These are phyloP conservation scores for Inosperma sp. DNA, from an alignment of 768 basidiomycete species.

Conservation along the genomic window DNA sequence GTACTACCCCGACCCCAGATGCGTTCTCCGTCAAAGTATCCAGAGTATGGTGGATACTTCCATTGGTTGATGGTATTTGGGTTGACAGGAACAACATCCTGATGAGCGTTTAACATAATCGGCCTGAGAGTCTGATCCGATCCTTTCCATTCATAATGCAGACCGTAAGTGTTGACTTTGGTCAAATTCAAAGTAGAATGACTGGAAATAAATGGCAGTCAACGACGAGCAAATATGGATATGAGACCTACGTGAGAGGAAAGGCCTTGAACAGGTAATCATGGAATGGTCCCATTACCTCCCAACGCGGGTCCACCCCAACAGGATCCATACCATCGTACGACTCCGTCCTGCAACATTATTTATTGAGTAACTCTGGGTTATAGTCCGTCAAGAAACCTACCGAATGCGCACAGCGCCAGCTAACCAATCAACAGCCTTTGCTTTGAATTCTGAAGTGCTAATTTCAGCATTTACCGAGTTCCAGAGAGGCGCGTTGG, in stretches of 20 bases:
- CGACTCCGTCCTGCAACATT: conserved; percentile 48
- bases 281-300: conserved; percentile 49
- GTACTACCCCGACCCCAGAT: conserved; percentile 74
- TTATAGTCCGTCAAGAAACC: conserved; percentile 12
- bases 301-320: conserved; percentile 51
- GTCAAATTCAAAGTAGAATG: conserved; percentile 56
- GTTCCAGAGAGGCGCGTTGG: conserved; percentile 37
- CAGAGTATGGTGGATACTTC: conserved; percentile 61
- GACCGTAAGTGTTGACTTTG: conserved; percentile 71
- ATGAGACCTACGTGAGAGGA: conserved; percentile 55
- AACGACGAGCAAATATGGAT: background rate
- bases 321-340: conserved; percentile 47
- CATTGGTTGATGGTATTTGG: conserved; percentile 51
- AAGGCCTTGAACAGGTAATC: conserved; percentile 47
- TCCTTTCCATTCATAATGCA: conserved; percentile 73
- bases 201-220: conserved; percentile 28
- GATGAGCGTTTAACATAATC: conserved; percentile 58
- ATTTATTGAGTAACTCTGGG: background rate
- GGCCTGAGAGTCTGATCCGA: conserved; percentile 61
- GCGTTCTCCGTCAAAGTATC: conserved; percentile 49
- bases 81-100: conserved; percentile 69
- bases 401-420: conserved; percentile 46
- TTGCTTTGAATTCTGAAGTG: conserved; percentile 34
- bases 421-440: conserved; percentile 44
- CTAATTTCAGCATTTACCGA: conserved; percentile 29